A percentile compares a stretch with the other conserved stretches of the same genome.
Evolutionary conservation across 495 filamentous ascomycete species (phyloP).

Genomic region (Platismatia glauca): DNA sequence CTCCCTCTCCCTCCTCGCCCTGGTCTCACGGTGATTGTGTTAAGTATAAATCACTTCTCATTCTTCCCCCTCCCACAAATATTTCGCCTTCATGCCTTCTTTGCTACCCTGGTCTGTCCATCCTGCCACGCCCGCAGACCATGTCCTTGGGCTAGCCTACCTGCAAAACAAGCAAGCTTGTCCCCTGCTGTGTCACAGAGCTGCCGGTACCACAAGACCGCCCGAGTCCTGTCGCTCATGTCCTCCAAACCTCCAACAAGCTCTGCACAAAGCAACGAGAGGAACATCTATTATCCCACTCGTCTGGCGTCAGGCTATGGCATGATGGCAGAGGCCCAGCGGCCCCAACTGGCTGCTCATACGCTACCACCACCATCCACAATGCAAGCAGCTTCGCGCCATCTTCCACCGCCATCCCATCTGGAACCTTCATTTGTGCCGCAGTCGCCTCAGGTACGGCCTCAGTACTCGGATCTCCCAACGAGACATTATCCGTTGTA

Average conservation of each 20-base stretch:
- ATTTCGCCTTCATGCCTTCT: background rate
- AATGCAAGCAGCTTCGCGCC: conserved; percentile 6
- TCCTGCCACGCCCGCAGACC: background rate
- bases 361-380: conserved; percentile 10
- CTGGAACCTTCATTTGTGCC: conserved; percentile 16
- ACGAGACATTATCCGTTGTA: conserved; percentile 11
- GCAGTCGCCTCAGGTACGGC: conserved; percentile 14
- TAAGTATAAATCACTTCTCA: background rate
- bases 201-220: background rate
- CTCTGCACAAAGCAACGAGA: conserved; percentile 7
- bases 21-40: background rate
- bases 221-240: conserved; percentile 8
- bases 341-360: conserved; percentile 9
- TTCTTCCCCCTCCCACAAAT: background rate
- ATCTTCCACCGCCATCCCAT: conserved; percentile 13
- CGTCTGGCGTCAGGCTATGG: conserved; percentile 6
- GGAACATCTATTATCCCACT: conserved; percentile 10
- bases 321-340: conserved; percentile 14
- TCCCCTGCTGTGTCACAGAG: background rate
- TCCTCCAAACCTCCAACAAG: conserved; percentile 11
- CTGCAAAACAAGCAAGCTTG: background rate
- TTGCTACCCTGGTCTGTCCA: background rate
- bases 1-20: background rate
- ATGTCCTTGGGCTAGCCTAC: conserved; percentile 2
- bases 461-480: conserved; percentile 13